Evolutionary conservation across 1,139 yeast species (phyloP).

Genomic region (Diutina rugosa): DNA sequence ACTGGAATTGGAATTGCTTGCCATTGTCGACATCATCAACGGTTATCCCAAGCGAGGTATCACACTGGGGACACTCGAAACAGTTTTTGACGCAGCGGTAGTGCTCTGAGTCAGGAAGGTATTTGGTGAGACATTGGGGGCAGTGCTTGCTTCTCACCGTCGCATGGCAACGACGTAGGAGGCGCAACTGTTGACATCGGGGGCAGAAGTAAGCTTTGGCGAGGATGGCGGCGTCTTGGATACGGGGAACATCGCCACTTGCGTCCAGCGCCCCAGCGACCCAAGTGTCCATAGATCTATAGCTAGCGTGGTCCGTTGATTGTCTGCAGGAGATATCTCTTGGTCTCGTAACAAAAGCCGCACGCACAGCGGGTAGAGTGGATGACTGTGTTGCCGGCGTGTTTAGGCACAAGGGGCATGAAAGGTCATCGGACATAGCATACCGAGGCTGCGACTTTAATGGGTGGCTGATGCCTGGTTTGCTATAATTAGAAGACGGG

Average conservation of each 20-base stretch:
- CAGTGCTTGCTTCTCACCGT: constrained; percentile 20
- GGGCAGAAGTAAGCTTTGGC: constrained; percentile 25
- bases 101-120: constrained; percentile 10
- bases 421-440: background rate
- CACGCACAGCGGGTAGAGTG: background rate
- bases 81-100: constrained; percentile 23
- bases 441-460: background rate
- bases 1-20: constrained; percentile 20
- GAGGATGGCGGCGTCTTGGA: constrained; percentile 3
- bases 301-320: background rate
- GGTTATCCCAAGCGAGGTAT: constrained; percentile 14
- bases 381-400: background rate
- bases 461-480: background rate
- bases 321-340: background rate
- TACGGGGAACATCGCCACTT: background rate
- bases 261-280: background rate
- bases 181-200: constrained; percentile 19
- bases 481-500: background rate
- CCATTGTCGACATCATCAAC: constrained; percentile 15
- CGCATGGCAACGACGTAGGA: constrained; percentile 14
- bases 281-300: background rate
- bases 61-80: constrained; percentile 26
- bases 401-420: background rate
- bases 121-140: constrained; percentile 24
- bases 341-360: background rate